A percentile compares a stretch with the other conserved stretches of the same genome.
Conservation (phyloP, 345 rosid species). For the Passiflora organensis region DNA sequence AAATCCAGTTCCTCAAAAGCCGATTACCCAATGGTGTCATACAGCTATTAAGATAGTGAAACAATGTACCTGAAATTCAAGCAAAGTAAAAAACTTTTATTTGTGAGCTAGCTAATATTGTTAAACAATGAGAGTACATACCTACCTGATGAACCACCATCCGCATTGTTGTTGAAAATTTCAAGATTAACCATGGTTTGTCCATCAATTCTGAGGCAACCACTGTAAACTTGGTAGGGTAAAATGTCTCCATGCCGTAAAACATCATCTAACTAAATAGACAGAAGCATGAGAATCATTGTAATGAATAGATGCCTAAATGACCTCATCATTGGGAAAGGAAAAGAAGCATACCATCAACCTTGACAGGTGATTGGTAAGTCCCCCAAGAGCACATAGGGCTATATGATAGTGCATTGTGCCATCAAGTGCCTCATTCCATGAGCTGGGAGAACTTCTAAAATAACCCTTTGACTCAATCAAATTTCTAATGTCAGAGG, state of each 20-base stretch:
- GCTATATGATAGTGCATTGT: conserved; percentile 43
- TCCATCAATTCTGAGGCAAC: conserved; percentile 89
- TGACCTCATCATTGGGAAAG: not conserved
- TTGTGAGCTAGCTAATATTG: too few species aligned
- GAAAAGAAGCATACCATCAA: conserved; percentile 57
- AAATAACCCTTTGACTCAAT: conserved; percentile 67
- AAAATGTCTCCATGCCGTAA: conserved; percentile 63
- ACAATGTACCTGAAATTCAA: conserved; percentile 67
- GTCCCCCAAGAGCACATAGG: conserved; percentile 73
- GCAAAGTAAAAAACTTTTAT: not conserved
- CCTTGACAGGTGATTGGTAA: conserved; percentile 69
- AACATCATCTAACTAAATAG: conserved; percentile 65
- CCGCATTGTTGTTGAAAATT: conserved; percentile 66
- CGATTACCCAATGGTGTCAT: conserved; percentile 77
- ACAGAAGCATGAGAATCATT: conserved; percentile 11
- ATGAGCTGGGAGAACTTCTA: conserved; percentile 47
- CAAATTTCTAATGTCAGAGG: conserved; percentile 59
- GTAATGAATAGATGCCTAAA: conserved; percentile 6
- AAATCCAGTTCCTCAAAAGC: conserved; percentile 85
- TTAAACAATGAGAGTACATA: conserved; percentile 7
- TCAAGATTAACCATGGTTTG: conserved; percentile 92
- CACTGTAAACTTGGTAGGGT: conserved; percentile 76
- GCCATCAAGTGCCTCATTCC: conserved; percentile 45
- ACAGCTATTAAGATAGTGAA: conserved; percentile 78
- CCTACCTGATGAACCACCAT: conserved; percentile 81